phyloP scores from a whole-genome alignment of 2,329 filamentous ascomycete genomes.

The Macrophomina pseudophaseolina region DNA sequence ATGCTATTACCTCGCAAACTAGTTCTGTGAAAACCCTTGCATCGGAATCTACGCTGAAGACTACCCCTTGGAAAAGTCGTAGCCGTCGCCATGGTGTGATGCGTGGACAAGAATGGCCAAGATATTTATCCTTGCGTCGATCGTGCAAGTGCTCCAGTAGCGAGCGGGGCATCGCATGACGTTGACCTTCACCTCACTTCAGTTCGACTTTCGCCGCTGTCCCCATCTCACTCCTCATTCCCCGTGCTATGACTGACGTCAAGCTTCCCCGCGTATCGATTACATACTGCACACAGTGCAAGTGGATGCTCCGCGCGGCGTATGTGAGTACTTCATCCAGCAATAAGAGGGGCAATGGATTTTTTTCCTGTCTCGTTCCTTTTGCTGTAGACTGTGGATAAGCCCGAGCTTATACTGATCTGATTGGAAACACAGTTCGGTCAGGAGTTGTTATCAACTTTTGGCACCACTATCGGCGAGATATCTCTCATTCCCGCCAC shows the following conservation, averaged over 20 bases:
- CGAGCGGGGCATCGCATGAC: neutral
- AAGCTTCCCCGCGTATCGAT: conserved; percentile 79
- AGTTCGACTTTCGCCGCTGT: neutral
- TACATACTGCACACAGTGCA: conserved; percentile 90
- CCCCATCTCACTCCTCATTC: neutral
- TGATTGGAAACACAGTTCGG: conserved; percentile 68
- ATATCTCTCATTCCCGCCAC: conserved; percentile 85
- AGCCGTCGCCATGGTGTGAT: neutral
- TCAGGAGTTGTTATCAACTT: conserved; percentile 94
- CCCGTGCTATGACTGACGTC: conserved; percentile 19
- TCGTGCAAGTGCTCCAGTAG: neutral
- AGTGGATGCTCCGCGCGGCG: conserved; percentile 84
- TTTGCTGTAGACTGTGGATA: neutral
- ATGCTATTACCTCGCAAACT: too few relatives aligned
- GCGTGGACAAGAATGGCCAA: neutral
- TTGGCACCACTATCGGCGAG: conserved; percentile 81
- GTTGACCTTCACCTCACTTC: conserved; percentile 7
- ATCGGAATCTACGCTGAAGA: too few relatives aligned
- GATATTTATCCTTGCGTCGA: conserved; percentile 10
- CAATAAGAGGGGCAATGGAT: neutral
- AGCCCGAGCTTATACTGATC: neutral
- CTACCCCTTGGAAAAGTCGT: neutral
- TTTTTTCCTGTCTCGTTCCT: neutral
- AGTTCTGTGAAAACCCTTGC: too few relatives aligned
- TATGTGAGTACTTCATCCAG: conserved; percentile 62